phyloP scores from a whole-genome alignment of 73 alveolate genomes.

The Uronychia binucleata region DNA sequence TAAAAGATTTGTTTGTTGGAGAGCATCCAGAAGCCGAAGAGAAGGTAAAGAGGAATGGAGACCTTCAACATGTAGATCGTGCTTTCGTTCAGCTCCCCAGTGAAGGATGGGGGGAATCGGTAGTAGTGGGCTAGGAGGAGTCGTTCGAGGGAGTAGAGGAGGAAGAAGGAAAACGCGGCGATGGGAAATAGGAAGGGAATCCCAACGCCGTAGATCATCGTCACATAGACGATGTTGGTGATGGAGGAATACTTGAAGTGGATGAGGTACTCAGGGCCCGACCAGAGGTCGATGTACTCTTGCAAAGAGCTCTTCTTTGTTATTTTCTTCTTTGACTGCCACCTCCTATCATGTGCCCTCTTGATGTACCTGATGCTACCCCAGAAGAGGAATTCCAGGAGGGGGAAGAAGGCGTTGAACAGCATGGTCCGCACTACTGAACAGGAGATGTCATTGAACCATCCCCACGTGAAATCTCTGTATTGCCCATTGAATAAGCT shows the following conservation, averaged over 20 bases:
- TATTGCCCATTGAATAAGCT: constrained; percentile 29
- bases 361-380: constrained; percentile 16
- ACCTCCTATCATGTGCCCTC: constrained; percentile 42
- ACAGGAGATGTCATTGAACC: constrained; percentile 43
- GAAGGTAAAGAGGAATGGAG: constrained; percentile 7
- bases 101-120: constrained; percentile 47
- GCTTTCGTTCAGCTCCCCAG: constrained; percentile 34
- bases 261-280: constrained; percentile 56
- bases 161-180: constrained; percentile 23
- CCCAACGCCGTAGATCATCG: constrained; percentile 49
- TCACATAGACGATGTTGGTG: constrained; percentile 34
- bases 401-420: constrained; percentile 38
- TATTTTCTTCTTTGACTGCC: constrained; percentile 12
- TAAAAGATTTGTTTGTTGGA: constrained; percentile 23
- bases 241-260: constrained; percentile 49
- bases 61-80: constrained; percentile 19
- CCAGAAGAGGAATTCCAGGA: constrained; percentile 26
- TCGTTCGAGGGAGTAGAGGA: constrained; percentile 42
- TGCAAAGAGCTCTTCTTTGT: constrained; percentile 47
- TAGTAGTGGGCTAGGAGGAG: constrained; percentile 27
- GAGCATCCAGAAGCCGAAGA: constrained; percentile 38
- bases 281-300: constrained; percentile 37
- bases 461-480: constrained; percentile 35
- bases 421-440: constrained; percentile 37
- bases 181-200: constrained; percentile 44